Conservation (phyloP, 495 filamentous ascomycete species). For the Aspergillus campestris region DNA sequence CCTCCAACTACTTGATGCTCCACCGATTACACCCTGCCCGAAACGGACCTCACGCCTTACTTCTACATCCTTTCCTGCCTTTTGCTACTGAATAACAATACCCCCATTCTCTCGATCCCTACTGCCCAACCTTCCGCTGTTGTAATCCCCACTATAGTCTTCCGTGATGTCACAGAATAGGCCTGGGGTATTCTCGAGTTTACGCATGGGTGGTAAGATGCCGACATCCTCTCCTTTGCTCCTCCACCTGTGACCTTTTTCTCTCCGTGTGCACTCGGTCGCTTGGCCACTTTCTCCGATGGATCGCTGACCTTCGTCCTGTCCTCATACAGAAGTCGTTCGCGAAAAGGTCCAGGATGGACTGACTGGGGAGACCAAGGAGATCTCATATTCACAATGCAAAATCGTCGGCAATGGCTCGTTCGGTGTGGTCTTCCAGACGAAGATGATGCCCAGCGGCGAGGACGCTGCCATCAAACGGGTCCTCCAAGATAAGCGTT, state of each 20-base stretch:
- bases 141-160: slow-evolving; percentile 11
- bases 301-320: slow-evolving; percentile 2
- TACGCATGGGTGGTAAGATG: slow-evolving; percentile 76
- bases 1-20: slow-evolving; percentile 20
- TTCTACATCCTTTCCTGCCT: slow-evolving; percentile 26
- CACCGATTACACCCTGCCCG: slow-evolving; percentile 33
- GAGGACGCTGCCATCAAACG: slow-evolving; percentile 99
- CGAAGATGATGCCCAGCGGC: slow-evolving; percentile 90
- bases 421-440: slow-evolving; percentile 98
- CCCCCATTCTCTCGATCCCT: slow-evolving; percentile 32
- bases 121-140: slow-evolving; percentile 13
- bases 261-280: slow-evolving; percentile 1
- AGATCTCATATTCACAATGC: slow-evolving; percentile 97
- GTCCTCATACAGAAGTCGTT: slow-evolving; percentile 66
- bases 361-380: slow-evolving; percentile 86
- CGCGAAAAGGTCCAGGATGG: slow-evolving; percentile 99
- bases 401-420: slow-evolving; percentile 99
- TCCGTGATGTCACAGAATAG: slow-evolving; percentile 64
- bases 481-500: slow-evolving; percentile 96
- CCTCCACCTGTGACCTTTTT: not conserved
- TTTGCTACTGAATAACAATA: slow-evolving; percentile 40
- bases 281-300: not conserved
- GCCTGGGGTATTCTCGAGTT: slow-evolving; percentile 63
- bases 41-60: slow-evolving; percentile 41
- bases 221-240: not conserved